Percentiles rank a stretch among this genome's conserved stretches.
phyloP scores from a whole-genome alignment of 2,329 filamentous ascomycete species.

The Exserohilum turcica region DNA sequence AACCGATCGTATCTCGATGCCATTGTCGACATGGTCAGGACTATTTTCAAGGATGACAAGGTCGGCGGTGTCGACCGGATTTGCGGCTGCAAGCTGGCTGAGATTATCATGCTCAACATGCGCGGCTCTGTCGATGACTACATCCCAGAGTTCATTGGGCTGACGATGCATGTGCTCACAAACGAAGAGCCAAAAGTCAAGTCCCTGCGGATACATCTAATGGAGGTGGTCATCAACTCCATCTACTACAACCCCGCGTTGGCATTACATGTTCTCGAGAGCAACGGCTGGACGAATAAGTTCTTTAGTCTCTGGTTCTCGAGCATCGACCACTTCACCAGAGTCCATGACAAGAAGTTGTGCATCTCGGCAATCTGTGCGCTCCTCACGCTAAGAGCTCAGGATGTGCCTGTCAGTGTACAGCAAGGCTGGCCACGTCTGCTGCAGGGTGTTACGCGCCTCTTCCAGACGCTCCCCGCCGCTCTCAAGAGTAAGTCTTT shows the following conservation, averaged over 20 bases:
- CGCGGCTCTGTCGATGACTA: conserved; percentile 86
- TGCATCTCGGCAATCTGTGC: conserved; percentile 92
- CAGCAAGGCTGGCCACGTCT: conserved; percentile 94
- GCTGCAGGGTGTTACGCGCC: conserved; percentile 81
- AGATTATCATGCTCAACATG: conserved; percentile 95
- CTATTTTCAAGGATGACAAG: conserved; percentile 91
- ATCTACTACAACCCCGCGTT: conserved; percentile 96
- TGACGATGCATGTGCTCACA: conserved; percentile 83
- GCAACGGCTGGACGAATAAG: conserved; percentile 93
- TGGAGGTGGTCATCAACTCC: conserved; percentile 98
- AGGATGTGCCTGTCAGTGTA: conserved; percentile 88
- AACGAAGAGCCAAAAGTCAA: conserved; percentile 82
- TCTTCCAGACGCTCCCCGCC: conserved; percentile 89
- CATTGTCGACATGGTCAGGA: conserved; percentile 89
- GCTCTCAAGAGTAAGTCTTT: conserved; percentile 76
- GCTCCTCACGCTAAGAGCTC: conserved; percentile 76
- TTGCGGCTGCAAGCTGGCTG: conserved; percentile 95
- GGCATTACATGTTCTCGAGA: conserved; percentile 84
- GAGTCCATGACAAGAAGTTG: conserved; percentile 98
- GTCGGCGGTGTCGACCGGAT: conserved; percentile 93
- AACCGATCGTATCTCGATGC: conserved; percentile 87
- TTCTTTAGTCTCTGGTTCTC: conserved; percentile 99
- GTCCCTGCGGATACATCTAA: conserved; percentile 91
- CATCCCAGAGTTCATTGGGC: conserved; percentile 83
- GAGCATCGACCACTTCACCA: conserved; percentile 88